Evolutionary conservation across 768 basidiomycete species (phyloP), one percentile per base, ranked within the genome.

Genomic region (Phanerochaete carnosa): DNA sequence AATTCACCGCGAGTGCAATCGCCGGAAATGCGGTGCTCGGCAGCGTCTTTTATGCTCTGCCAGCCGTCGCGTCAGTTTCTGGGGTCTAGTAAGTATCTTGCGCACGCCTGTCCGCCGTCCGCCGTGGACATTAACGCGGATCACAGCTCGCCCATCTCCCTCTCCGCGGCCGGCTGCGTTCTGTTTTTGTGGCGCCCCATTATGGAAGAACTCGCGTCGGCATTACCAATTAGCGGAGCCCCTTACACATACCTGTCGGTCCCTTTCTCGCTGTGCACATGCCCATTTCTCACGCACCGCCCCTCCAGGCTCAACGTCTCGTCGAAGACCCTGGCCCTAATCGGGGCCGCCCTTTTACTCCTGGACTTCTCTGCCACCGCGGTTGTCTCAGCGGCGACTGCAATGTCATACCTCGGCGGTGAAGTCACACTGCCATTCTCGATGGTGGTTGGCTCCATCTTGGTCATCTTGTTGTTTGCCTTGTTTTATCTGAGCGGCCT

Each of bases 121-220:
- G 5, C 50, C 19, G 13, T 32, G 33, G 19, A 37, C 8, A 25
- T 22, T 53, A 23, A 33, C 29, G 1, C 22, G 52, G 52, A 32
- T 5, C 6, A 45, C 49, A 88, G 86, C 66, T 89, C 88, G 1
- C 88, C 89, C 0, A 80, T 92, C 45, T 84, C 88, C 8, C 74
- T 92, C 59, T 79, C 87, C 37, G 66, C 86, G 26, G 86, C 90
- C 0, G 83, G 84, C 0, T 69, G 85, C 30, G 77, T 87, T 1
- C 68, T 89, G 2, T 87, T 86, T 65, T 68, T 91, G 25, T 92
- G 88, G 86, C 82, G 87, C 13, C 89, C 89, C 2, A 80, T 92
- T 49, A 85, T 92, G 82, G 80, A 83, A 63, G 90, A 91, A 67
- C 72, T 92, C 9, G 88, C 80, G 0, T 84, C 85, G 3, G 87